Base-by-base conservation (phyloP, 228 moss, liverwort and hornwort genomes). In the Sphagnum fallax region DNA sequence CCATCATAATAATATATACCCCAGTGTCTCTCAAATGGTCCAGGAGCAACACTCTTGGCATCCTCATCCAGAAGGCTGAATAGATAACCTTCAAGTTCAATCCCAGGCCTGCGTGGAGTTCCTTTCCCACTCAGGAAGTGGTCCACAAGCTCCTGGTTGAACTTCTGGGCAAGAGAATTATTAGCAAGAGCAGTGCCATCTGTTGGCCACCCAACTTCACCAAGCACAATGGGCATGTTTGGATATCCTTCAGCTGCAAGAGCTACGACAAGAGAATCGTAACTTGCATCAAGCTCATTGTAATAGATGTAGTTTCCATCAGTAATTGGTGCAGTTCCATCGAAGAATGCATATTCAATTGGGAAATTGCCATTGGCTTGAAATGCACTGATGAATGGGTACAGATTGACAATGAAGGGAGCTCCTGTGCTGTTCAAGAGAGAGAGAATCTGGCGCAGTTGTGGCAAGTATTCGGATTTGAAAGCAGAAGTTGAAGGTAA, bases 141-240 rank as follows among this genome's bases (percentile, higher is more conserved):
- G 64, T 82, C 65, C 70, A 86, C 18, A 47, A 67, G 76, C 70
- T 82, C 76, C 63, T 82, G 79, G 49, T 64, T 82, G 68, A 86
- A 86, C 70, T 51, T 79, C 72, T 79, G 69, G 47, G 85, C 85
- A 47, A 76, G 69, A 5, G 49, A 51, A n/a, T 15, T 58, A 50
- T 6, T 82, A 47, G 85, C 85, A 47, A 48, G 74, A 58, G 63
- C 5, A 16, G 81, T 61, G 4, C 85, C 85, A 62, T 86, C 82
- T 10, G 85, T 86, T 12, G 85, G 85, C 85, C 85, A 86, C 2
- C 85, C 85, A 7, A 86, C 63, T 63, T 86, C 85, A 16, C 85
- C 85, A n/a, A 86, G 72, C 4, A 64, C 59, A n/a, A 86, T 79
- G 50, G 58, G 67, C 85, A 86, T 79, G 51, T 82, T 5, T 1